Base-by-base conservation (phyloP, 1,284 basidiomycete genomes). In the Pisolithus thermaeus region DNA sequence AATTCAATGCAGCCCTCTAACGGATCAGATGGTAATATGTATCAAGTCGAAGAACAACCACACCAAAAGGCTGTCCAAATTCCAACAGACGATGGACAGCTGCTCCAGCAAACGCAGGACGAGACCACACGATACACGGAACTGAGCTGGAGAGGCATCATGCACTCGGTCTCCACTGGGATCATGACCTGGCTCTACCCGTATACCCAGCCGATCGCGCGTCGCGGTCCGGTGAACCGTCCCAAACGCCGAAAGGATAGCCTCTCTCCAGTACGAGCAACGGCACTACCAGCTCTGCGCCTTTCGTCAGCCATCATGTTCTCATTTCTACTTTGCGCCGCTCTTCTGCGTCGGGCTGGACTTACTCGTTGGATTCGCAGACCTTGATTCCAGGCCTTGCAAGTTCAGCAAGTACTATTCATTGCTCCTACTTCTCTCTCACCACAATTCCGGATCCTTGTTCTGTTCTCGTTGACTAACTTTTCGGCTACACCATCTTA, bases 161-260 rank as follows among this genome's bases (percentile, higher is more conserved):
- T 56, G 2, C 64, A 57, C 25, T 46, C 47, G 7, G 46, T 68
- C 37, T 36, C 58, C 37, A 47, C 54, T 11, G 56, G 42, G 37
- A 42, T 62, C 20, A 42, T 61, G 25, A 54, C 59, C n/a, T 68
- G 67, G 67, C 2, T 59, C 1, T 65, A 56, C 18, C 62, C 65
- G 11, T 57, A 55, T 47, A 52, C 50, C 25, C 55, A 43, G 20
- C 20, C 47, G 8, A 47, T 51, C 32, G 7, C 27, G 32, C 43
- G 23, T 3, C 52, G 39, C 35, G n/a, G 46, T 46, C 37, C 18
- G 16, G 20, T 35, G n/a, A n/a, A 16, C 28, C 7, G 22, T 38
- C 42, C 27, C 20, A 8, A 46, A 45, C 49, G 2, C 53, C 42
- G 40, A 46, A 36, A 51, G 18, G 39, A 20, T 11, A 39, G 37